Evolutionary conservation across 129 eudicot species (phyloP), one percentile per base, ranked within the genome.

Genomic region (Flaveria ramosissima): DNA sequence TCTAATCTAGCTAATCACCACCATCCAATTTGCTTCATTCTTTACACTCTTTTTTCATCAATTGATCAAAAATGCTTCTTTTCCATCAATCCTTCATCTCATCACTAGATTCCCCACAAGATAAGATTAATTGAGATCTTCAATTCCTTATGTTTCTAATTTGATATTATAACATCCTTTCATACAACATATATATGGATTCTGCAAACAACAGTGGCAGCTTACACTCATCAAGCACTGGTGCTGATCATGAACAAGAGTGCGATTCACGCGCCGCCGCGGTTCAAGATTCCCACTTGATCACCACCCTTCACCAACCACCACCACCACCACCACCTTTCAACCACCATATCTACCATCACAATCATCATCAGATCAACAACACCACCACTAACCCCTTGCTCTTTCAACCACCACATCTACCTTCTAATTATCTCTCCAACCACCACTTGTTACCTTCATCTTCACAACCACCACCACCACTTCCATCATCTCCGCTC

Each of bases 221-320:
- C 71, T 55, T 88, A 9, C 96, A 87, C 47, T 89, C 98, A 21
- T 92, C 98, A 0, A 89, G 91, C 60, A 89, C 87, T 39, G 47
- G 9, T 43, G 47, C 12, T 1, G 50, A 9, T 9, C 88, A 84
- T 23, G 96, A 89, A 41, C 89, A 88, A 21, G 93, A 89, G 77
- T 86, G 77, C 66, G 85, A 36, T 36, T 36, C 41, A 36, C 41
- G 41, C 41, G 41, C 41, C 41, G 7, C 41, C 41, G 41, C 6
- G 6, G 1, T 36, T 36, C 41, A 36, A 36, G 41, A 36, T 36
- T 36, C 41, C 41, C 7, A 86, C 14, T 86, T 96, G 82, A 90
- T 88, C 84, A 80, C 67, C 80, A 26, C 20, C 30, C 36, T 10
- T 24, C 41, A 60, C 9, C 14, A 66, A 61, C 43, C 46, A 73